These are phyloP conservation scores for Mycena metata DNA, from an alignment of 768 basidiomycete species.

Conservation along the genomic window DNA sequence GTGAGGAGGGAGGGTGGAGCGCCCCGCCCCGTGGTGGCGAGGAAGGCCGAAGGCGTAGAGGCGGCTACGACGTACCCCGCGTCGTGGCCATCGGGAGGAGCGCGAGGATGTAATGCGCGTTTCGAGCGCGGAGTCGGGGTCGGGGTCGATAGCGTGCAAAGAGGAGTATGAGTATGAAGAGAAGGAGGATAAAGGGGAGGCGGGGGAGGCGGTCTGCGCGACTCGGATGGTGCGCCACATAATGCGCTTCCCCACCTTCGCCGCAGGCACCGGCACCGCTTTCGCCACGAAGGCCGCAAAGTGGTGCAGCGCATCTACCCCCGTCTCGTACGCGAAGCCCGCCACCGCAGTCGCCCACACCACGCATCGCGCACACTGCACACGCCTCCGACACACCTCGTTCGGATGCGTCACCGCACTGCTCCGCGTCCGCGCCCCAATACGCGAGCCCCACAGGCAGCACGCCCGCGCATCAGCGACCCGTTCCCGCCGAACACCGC, in stretches of 20 bases:
- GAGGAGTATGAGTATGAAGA: too few species aligned
- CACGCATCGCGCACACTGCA: slow-evolving; percentile 9
- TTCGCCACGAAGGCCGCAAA: slow-evolving; percentile 55
- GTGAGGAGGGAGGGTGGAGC: too few species aligned
- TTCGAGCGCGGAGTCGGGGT: too few species aligned
- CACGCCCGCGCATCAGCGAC: slow-evolving; percentile 62
- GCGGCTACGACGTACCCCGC: slow-evolving; percentile 57
- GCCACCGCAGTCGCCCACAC: slow-evolving; percentile 9
- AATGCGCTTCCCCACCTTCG: slow-evolving; percentile 52
- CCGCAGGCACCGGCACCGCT: slow-evolving; percentile 43
- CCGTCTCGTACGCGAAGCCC: slow-evolving; percentile 49
- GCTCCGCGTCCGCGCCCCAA: slow-evolving; percentile 6
- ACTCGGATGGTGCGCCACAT: slow-evolving; percentile 51
- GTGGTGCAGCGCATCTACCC: slow-evolving; percentile 54
- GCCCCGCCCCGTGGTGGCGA: slow-evolving; percentile 59
- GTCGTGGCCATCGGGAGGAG: slow-evolving; percentile 45
- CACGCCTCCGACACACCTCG: slow-evolving; percentile 25
- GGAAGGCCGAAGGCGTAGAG: slow-evolving; percentile 63
- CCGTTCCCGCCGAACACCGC: slow-evolving; percentile 54
- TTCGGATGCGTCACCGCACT: slow-evolving; percentile 27
- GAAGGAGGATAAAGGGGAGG: too few species aligned
- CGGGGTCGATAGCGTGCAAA: too few species aligned
- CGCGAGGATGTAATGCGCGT: slow-evolving; percentile 2
- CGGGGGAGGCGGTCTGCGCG: slow-evolving; percentile 27
- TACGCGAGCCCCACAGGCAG: slow-evolving; percentile 58